Conservation (phyloP, 176 grass and related monocot genomes). For the Oryza meyeriana region DNA sequence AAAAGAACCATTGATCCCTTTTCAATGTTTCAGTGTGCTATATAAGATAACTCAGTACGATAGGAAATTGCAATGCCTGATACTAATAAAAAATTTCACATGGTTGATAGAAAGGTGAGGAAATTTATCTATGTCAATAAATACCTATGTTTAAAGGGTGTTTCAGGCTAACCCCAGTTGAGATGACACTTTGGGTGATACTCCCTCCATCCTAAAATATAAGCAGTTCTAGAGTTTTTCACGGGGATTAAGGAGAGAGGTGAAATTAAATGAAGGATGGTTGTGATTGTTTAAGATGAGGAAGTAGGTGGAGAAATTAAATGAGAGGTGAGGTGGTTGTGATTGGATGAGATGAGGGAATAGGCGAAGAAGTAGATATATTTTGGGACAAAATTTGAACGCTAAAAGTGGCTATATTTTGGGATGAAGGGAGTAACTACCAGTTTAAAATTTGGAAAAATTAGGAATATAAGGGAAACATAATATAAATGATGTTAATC, state of each 20-base stretch:
- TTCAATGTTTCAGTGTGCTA: background rate
- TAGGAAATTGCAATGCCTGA: background rate
- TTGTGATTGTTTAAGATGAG: no score
- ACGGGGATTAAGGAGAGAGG: no score
- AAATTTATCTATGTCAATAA: background rate
- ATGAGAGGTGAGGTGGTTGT: no score
- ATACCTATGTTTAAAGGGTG: background rate
- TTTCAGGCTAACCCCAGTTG: background rate
- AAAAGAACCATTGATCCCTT: background rate
- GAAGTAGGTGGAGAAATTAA: no score
- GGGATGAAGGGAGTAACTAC: no score
- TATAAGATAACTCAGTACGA: background rate
- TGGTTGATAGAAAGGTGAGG: background rate
- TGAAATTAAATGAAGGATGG: no score
- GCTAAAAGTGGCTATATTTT: no score
- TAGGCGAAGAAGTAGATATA: no score
- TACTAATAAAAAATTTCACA: background rate
- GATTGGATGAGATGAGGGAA: no score
- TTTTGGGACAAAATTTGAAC: no score
- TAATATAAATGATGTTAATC: background rate
- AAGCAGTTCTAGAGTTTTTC: no score
- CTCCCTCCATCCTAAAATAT: no score
- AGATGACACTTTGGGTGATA: background rate
- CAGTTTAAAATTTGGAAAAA: background rate
- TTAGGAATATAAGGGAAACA: background rate